Percentiles rank a stretch among this genome's conserved stretches.
phyloP scores from a whole-genome alignment of 345 rosid species.

The Anastatica hierochuntica region DNA sequence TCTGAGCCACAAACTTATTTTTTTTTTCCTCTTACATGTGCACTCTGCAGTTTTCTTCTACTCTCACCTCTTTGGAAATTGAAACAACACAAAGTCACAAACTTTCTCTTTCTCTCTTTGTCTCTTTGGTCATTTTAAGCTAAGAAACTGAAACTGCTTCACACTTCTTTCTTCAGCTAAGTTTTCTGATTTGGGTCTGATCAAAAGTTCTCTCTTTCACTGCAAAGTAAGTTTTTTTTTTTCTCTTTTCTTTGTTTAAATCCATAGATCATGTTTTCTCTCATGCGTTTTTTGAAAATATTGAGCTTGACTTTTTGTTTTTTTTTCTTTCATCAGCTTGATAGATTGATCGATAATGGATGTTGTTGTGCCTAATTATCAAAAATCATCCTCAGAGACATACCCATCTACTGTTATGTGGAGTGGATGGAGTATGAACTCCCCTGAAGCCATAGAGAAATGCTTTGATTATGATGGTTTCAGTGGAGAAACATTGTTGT shows the following conservation, averaged over 20 bases:
- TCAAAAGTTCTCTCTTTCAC: neutral
- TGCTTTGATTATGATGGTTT: conserved; percentile 22
- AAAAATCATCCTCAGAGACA: conserved; percentile 24
- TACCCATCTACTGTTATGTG: conserved; percentile 24
- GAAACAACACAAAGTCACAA: conserved; percentile 20
- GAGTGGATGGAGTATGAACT: conserved; percentile 26
- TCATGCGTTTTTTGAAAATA: conserved; percentile 6
- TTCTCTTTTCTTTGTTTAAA: neutral
- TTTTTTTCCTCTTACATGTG: conserved; percentile 6
- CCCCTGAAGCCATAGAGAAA: conserved; percentile 20
- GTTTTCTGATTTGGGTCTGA: conserved; percentile 1
- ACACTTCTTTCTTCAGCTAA: conserved; percentile 11
- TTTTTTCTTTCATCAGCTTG: neutral
- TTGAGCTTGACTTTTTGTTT: neutral
- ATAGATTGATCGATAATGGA: conserved; percentile 21
- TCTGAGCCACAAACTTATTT: conserved; percentile 26
- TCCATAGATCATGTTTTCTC: neutral
- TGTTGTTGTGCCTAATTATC: conserved; percentile 20
- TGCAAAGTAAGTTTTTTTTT: conserved; percentile 17
- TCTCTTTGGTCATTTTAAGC: conserved; percentile 9
- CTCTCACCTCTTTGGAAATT: conserved; percentile 16
- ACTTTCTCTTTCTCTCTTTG: conserved; percentile 10
- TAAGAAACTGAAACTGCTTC: neutral
- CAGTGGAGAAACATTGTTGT: conserved; percentile 2
- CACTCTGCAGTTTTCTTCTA: too few species aligned